A percentile compares a stretch with the other conserved stretches of the same genome.
These are phyloP conservation scores for Neonectria faginata DNA, from an alignment of 2,329 filamentous ascomycete genomes.

Conservation along the genomic window DNA sequence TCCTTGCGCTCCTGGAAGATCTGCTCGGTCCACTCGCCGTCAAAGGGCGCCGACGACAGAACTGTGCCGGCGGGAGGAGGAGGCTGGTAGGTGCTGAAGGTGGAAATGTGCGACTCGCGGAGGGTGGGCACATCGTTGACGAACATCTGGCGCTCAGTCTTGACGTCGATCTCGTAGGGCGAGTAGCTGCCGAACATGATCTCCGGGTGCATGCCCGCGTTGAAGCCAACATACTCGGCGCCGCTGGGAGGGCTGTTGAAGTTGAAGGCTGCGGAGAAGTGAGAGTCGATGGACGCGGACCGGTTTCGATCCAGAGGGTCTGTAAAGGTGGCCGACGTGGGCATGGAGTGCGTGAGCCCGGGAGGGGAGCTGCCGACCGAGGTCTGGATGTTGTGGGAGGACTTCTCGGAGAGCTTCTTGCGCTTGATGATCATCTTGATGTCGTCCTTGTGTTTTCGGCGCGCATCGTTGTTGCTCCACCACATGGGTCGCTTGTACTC, in stretches of 20 bases:
- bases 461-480: constrained; percentile 94
- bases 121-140: constrained; percentile 90
- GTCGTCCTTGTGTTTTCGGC: constrained; percentile 88
- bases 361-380: constrained; percentile 74
- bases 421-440: constrained; percentile 99
- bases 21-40: constrained; percentile 71
- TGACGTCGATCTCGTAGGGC: constrained; percentile 95
- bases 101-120: constrained; percentile 88
- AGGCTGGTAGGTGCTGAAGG: constrained; percentile 90
- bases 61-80: constrained; percentile 78
- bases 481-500: constrained; percentile 97
- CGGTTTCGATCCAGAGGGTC: constrained; percentile 79
- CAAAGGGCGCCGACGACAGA: constrained; percentile 70
- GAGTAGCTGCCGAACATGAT: constrained; percentile 70
- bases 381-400: constrained; percentile 67
- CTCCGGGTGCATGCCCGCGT: constrained; percentile 71
- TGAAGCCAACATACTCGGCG: constrained; percentile 71
- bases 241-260: constrained; percentile 72
- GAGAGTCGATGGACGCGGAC: constrained; percentile 83
- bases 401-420: constrained; percentile 94
- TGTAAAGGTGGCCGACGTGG: constrained; percentile 83
- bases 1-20: constrained; percentile 62
- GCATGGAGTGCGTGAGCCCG: constrained; percentile 82
- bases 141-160: constrained; percentile 94
- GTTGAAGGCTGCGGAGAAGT: constrained; percentile 79